Percentiles rank a stretch among this genome's conserved stretches.
Evolutionary conservation across 169 alveolate genomes (phyloP).

Genomic region (Cryptosporidium andersoni): DNA sequence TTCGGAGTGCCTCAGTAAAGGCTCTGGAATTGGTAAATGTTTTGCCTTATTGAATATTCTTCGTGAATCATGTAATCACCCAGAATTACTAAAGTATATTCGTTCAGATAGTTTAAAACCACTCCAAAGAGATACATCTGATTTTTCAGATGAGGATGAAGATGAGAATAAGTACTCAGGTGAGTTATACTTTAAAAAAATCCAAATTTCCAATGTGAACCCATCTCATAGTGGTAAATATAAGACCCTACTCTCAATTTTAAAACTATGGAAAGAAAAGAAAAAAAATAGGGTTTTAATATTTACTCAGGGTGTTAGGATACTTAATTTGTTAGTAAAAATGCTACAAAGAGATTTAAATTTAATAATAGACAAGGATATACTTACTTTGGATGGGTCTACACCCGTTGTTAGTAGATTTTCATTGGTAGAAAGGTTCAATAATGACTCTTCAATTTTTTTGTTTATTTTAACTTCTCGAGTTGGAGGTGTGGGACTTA

Average conservation of each 20-base stretch:
- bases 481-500: conserved; percentile 89
- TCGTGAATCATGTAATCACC: conserved; percentile 81
- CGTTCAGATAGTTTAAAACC: conserved; percentile 9
- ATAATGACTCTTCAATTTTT: conserved; percentile 49
- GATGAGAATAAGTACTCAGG: not conserved
- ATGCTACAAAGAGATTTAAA: conserved; percentile 38
- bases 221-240: conserved; percentile 38
- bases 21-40: conserved; percentile 38
- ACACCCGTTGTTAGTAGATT: conserved; percentile 46
- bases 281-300: conserved; percentile 46
- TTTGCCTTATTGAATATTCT: conserved; percentile 71
- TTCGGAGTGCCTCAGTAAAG: not conserved
- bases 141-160: conserved; percentile 17
- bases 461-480: conserved; percentile 79
- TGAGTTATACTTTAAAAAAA: not conserved
- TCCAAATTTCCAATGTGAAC: not conserved
- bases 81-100: conserved; percentile 75
- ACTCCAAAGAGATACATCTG: not conserved
- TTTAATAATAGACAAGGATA: conserved; percentile 15
- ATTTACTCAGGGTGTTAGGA: conserved; percentile 67
- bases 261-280: conserved; percentile 46
- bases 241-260: conserved; percentile 53
- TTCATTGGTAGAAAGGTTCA: conserved; percentile 73
- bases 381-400: conserved; percentile 52
- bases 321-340: conserved; percentile 16